A percentile compares a stretch with the other conserved stretches of the same genome.
Evolutionary conservation across 169 alveolate species (phyloP).

Genomic region (Cryptosporidium baileyi): DNA sequence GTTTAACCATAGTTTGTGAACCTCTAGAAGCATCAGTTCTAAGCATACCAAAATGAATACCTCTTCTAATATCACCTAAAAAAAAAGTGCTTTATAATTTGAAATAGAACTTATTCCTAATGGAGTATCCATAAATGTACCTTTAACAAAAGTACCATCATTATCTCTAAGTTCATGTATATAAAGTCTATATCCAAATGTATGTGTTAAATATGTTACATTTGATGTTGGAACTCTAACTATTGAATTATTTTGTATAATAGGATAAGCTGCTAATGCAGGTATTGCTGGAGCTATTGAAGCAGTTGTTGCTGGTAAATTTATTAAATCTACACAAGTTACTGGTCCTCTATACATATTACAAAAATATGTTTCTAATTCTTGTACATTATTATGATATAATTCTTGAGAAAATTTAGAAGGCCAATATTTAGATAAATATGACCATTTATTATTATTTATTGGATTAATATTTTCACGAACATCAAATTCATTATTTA

Average conservation of each 20-base stretch:
- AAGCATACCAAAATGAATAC: slow-evolving; percentile 56
- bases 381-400: slow-evolving; percentile 29
- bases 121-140: slow-evolving; percentile 62
- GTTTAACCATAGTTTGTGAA: slow-evolving; percentile 65
- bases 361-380: neutral
- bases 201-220: slow-evolving; percentile 27
- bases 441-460: slow-evolving; percentile 16
- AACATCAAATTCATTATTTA: no score
- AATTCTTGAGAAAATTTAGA: slow-evolving; percentile 34
- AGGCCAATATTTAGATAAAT: slow-evolving; percentile 54
- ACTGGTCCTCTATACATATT: slow-evolving; percentile 64
- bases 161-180: slow-evolving; percentile 57
- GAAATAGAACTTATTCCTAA: slow-evolving; percentile 54
- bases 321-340: slow-evolving; percentile 41
- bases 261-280: slow-evolving; percentile 68
- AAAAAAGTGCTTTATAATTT: slow-evolving; percentile 27
- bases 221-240: slow-evolving; percentile 30
- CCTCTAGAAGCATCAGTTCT: slow-evolving; percentile 59
- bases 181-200: slow-evolving; percentile 57
- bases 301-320: slow-evolving; percentile 68
- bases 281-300: slow-evolving; percentile 69
- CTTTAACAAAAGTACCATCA: neutral
- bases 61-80: slow-evolving; percentile 67
- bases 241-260: slow-evolving; percentile 17
- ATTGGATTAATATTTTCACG: neutral